Conservation (phyloP, 345 rosid genomes). For the Euphorbia tirucalli region DNA sequence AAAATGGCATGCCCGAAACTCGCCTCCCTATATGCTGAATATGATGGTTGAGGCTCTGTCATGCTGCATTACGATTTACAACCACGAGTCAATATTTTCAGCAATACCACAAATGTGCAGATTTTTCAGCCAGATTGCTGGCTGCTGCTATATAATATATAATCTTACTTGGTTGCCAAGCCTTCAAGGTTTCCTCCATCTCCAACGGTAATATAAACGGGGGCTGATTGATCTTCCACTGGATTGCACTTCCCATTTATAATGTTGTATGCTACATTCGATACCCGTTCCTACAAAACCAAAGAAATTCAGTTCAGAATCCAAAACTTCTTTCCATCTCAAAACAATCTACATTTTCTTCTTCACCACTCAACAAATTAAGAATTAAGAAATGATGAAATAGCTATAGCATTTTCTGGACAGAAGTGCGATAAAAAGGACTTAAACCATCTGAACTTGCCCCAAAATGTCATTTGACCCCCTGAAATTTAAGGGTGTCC, state of each 20-base stretch:
- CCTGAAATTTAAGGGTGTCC: no score
- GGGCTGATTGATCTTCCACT: constrained; percentile 61
- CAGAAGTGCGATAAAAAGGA: no score
- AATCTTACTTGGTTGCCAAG: constrained; percentile 62
- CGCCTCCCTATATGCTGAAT: constrained; percentile 88
- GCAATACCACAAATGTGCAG: not conserved
- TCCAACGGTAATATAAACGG: constrained; percentile 76
- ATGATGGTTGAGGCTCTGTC: constrained; percentile 84
- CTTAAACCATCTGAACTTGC: no score
- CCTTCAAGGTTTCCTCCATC: constrained; percentile 94
- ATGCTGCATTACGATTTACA: constrained; percentile 45
- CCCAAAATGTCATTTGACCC: no score
- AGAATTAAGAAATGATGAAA: no score
- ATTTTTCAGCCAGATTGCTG: no score
- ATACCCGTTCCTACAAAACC: constrained; percentile 64
- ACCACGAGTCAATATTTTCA: constrained; percentile 1
- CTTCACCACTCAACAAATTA: no score
- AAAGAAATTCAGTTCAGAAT: not conserved
- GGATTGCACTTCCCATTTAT: constrained; percentile 60
- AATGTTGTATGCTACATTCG: constrained; percentile 69
- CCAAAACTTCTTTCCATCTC: no score
- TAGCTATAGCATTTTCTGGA: no score
- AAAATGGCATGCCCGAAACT: constrained; percentile 90
- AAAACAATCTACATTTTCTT: no score
- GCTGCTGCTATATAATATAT: not conserved